Percentiles rank a stretch among this genome's conserved stretches.
Conservation (phyloP, 495 filamentous ascomycete genomes). For the Neurospora sp. region DNA sequence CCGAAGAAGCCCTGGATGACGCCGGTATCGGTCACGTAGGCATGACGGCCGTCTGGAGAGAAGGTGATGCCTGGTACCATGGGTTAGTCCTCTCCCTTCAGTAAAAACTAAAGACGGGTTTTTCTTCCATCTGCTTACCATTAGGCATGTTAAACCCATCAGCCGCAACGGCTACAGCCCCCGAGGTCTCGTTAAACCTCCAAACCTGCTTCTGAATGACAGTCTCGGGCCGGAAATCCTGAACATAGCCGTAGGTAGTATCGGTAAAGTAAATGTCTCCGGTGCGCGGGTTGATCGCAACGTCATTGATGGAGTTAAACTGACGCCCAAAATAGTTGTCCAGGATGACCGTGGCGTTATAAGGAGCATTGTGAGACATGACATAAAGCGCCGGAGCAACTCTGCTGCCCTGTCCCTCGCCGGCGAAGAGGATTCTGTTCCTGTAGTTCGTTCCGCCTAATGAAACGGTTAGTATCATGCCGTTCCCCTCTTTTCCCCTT, state of each 20-base stretch:
- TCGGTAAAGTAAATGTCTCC: slow-evolving; percentile 56
- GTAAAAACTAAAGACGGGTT: neutral
- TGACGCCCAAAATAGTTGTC: slow-evolving; percentile 47
- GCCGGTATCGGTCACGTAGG: slow-evolving; percentile 51
- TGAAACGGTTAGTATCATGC: neutral
- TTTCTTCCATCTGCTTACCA: slow-evolving; percentile 19
- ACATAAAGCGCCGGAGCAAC: slow-evolving; percentile 31
- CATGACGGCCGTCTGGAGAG: slow-evolving; percentile 39
- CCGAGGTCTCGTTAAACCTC: slow-evolving; percentile 37
- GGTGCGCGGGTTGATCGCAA: slow-evolving; percentile 39
- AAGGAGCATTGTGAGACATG: slow-evolving; percentile 38
- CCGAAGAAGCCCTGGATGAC: slow-evolving; percentile 32
- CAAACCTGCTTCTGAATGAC: slow-evolving; percentile 48
- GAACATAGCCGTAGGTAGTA: slow-evolving; percentile 49
- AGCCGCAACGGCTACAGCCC: slow-evolving; percentile 40
- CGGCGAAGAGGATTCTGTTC: slow-evolving; percentile 33
- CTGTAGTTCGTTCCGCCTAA: slow-evolving; percentile 40
- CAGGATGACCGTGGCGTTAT: slow-evolving; percentile 41
- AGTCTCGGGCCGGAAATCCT: slow-evolving; percentile 45
- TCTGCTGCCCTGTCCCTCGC: slow-evolving; percentile 38
- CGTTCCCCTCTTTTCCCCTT: neutral
- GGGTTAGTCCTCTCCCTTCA: neutral
- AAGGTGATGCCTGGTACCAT: slow-evolving; percentile 38
- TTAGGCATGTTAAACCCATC: slow-evolving; percentile 49
- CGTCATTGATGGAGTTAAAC: slow-evolving; percentile 54